phyloP scores from a whole-genome alignment of 257 asterid genomes.

The Paulownia fortunei region DNA sequence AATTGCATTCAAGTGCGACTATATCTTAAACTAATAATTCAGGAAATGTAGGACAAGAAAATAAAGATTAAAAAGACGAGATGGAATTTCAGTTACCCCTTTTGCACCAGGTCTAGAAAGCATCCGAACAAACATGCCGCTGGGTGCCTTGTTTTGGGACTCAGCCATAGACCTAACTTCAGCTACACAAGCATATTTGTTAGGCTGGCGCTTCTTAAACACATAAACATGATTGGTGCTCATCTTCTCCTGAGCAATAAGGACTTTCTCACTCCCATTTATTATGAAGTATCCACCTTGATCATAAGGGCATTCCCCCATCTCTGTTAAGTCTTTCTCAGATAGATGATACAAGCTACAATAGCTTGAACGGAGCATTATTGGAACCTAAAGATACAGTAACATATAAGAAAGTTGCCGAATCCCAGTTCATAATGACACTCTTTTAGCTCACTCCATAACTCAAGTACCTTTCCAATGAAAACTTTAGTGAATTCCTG shows the following conservation, averaged over 20 bases:
- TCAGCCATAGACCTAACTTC: slow-evolving; percentile 91
- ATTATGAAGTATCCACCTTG: slow-evolving; percentile 92
- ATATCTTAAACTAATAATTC: neutral
- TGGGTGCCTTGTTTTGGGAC: slow-evolving; percentile 84
- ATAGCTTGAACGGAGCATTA: slow-evolving; percentile 88
- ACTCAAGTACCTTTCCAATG: slow-evolving; percentile 71
- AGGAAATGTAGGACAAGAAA: neutral
- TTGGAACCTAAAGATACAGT: slow-evolving; percentile 58
- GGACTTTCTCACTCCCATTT: slow-evolving; percentile 89
- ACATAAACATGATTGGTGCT: slow-evolving; percentile 92
- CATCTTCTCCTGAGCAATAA: slow-evolving; percentile 96
- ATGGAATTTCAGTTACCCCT: slow-evolving; percentile 55
- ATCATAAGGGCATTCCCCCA: slow-evolving; percentile 92
- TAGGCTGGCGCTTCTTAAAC: slow-evolving; percentile 88
- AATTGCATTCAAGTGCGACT: neutral
- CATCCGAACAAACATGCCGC: slow-evolving; percentile 93
- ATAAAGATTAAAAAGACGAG: neutral
- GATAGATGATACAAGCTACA: slow-evolving; percentile 77
- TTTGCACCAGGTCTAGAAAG: slow-evolving; percentile 89
- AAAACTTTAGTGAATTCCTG: slow-evolving; percentile 86
- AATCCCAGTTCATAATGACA: neutral
- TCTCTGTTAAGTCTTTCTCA: slow-evolving; percentile 87
- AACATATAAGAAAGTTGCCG: neutral
- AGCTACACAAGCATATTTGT: slow-evolving; percentile 85
- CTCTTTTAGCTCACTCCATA: too few species aligned